phyloP scores from a whole-genome alignment of 2,329 filamentous ascomycete genomes.

The Bertia moriformis region DNA sequence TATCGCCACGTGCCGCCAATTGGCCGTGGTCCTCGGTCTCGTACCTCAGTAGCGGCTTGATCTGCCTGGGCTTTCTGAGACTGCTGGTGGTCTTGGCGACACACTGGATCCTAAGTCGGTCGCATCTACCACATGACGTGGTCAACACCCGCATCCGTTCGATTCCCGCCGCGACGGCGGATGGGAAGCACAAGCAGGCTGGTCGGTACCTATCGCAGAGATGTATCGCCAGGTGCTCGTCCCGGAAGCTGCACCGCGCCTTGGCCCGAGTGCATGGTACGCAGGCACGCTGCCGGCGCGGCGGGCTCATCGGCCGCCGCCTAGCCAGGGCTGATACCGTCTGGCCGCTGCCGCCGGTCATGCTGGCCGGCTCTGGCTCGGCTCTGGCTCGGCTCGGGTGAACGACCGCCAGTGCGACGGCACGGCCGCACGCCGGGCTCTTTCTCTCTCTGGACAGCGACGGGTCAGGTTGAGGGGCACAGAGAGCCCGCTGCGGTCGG shows the following conservation, averaged over 20 bases:
- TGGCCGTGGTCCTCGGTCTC: too few species aligned
- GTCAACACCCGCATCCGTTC: constrained; percentile 4
- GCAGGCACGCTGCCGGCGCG: not conserved
- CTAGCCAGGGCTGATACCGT: not conserved
- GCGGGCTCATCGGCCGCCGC: not conserved
- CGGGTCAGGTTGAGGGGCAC: not conserved
- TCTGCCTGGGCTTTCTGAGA: constrained; percentile 15
- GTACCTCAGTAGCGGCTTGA: constrained; percentile 12
- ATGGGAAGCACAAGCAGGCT: too few species aligned
- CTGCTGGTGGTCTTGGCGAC: constrained; percentile 11
- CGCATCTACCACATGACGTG: constrained; percentile 11
- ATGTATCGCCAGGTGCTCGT: constrained; percentile 8
- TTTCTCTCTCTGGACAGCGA: not conserved
- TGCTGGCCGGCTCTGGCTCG: not conserved
- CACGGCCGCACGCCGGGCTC: not conserved
- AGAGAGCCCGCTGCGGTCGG: too few species aligned
- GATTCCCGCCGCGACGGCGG: constrained; percentile 4
- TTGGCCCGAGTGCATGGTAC: not conserved
- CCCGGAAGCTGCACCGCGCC: constrained; percentile 2
- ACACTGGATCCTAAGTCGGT: constrained; percentile 12
- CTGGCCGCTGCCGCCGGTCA: not conserved
- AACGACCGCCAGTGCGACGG: too few species aligned
- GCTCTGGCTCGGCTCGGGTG: too few species aligned
- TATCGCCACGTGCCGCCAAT: too few species aligned
- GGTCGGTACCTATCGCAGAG: constrained; percentile 15